Conservation (phyloP, 257 asterid species). For the Knoxia roxburghii region DNA sequence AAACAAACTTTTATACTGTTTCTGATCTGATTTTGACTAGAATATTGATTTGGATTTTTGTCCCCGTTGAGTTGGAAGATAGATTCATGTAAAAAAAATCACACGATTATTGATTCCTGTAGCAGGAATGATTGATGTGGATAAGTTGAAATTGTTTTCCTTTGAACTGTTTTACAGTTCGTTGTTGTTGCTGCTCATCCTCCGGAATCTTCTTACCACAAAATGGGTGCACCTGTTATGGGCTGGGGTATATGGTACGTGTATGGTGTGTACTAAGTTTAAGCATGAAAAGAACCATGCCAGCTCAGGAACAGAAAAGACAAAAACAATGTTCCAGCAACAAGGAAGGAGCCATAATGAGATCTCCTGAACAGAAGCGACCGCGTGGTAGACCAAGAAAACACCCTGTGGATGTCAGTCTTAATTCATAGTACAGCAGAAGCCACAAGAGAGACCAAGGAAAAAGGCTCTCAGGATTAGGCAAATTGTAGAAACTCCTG, state of each 20-base stretch:
- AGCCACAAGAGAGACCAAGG: conserved; percentile 42
- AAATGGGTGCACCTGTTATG: conserved; percentile 65
- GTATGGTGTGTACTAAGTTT: conserved; percentile 75
- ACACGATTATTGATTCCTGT: not conserved
- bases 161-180: conserved; percentile 46
- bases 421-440: conserved; percentile 35
- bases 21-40: not conserved
- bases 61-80: no score
- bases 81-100: not conserved
- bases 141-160: not conserved
- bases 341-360: conserved; percentile 14
- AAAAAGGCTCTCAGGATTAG: conserved; percentile 30
- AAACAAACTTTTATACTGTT: not conserved
- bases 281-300: conserved; percentile 23
- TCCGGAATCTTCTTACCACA: conserved; percentile 80
- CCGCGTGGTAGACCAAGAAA: conserved; percentile 42
- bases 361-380: conserved; percentile 15
- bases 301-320: conserved; percentile 33
- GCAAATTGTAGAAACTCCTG: conserved; percentile 21
- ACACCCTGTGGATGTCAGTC: conserved; percentile 14
- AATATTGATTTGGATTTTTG: not conserved
- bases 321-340: conserved; percentile 22
- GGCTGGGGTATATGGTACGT: conserved; percentile 90
- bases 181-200: conserved; percentile 93
- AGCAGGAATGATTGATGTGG: not conserved